Percentiles rank a stretch among this genome's conserved stretches.
phyloP scores from a whole-genome alignment of 2,329 filamentous ascomycete species.

The Aspergillus sp. region DNA sequence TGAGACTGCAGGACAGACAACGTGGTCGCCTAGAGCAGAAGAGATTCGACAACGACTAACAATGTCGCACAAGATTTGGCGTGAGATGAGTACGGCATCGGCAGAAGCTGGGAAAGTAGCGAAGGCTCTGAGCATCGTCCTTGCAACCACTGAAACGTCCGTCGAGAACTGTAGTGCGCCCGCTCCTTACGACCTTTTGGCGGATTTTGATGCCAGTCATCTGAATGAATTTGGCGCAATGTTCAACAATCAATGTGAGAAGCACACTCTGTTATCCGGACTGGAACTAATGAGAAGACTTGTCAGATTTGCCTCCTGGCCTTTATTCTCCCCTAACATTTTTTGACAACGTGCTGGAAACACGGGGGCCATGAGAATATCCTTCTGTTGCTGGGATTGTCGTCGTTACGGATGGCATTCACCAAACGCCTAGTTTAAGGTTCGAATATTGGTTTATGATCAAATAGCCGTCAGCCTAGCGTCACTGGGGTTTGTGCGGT shows the following conservation, averaged over 20 bases:
- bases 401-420: not conserved
- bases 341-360: conserved; percentile 1
- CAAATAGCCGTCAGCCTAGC: no score
- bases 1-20: not conserved
- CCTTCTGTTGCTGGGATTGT: not conserved
- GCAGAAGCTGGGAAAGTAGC: conserved; percentile 2
- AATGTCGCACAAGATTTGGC: not conserved
- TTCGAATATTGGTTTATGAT: no score
- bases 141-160: not conserved
- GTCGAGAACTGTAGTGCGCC: not conserved
- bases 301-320: not conserved
- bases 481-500: no score
- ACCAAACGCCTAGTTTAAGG: not conserved
- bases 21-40: not conserved
- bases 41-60: conserved; percentile 1
- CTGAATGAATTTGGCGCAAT: not conserved
- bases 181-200: not conserved
- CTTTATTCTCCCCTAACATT: not conserved
- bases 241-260: conserved; percentile 2
- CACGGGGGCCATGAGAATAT: not conserved
- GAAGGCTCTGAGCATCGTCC: conserved; percentile 3
- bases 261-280: not conserved
- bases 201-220: not conserved
- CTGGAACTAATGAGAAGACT: not conserved
- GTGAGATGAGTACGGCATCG: not conserved